A percentile compares a stretch with the other conserved stretches of the same genome.
Conservation (phyloP, 2,329 filamentous ascomycete genomes). For the Coniella vitis region DNA sequence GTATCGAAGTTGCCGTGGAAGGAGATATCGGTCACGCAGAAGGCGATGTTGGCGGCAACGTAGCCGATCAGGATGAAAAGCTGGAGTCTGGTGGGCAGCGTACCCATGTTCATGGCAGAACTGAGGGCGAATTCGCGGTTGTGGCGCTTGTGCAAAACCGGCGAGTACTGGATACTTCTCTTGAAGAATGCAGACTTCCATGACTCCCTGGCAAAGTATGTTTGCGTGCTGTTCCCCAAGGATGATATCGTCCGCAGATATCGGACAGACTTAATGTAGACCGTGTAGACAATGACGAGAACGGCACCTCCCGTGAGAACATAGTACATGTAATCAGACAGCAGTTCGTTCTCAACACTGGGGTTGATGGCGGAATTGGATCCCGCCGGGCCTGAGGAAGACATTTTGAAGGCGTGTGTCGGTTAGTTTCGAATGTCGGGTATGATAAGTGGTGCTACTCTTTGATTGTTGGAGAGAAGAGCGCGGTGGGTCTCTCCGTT, state of each 20-base stretch:
- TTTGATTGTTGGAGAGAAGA: not conserved
- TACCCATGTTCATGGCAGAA: slow-evolving; percentile 55
- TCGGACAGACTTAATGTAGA: slow-evolving; percentile 51
- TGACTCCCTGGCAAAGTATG: slow-evolving; percentile 63
- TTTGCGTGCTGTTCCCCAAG: slow-evolving; percentile 71
- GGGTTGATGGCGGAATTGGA: slow-evolving; percentile 26
- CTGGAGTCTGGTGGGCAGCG: slow-evolving; percentile 73
- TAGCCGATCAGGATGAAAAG: slow-evolving; percentile 62
- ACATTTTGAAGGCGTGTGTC: slow-evolving; percentile 11
- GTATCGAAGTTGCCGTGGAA: slow-evolving; percentile 41
- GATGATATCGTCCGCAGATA: slow-evolving; percentile 69
- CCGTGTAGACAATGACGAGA: slow-evolving; percentile 60
- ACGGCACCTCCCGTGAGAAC: slow-evolving; percentile 58
- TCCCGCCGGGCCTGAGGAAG: slow-evolving; percentile 17
- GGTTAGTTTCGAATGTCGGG: not conserved
- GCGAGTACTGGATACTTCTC: slow-evolving; percentile 62
- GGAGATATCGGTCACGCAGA: slow-evolving; percentile 63
- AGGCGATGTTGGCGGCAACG: slow-evolving; percentile 66
- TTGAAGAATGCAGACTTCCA: slow-evolving; percentile 53
- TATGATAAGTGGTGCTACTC: not conserved
- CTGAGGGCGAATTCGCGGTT: slow-evolving; percentile 63
- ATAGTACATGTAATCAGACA: slow-evolving; percentile 55
- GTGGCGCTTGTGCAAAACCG: slow-evolving; percentile 67
- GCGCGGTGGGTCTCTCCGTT: not conserved
- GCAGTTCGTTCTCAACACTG: slow-evolving; percentile 41